A percentile compares a stretch with the other conserved stretches of the same genome.
These are phyloP conservation scores for Ganoderma sinense DNA, from an alignment of 1,284 basidiomycete species.

Conservation along the genomic window DNA sequence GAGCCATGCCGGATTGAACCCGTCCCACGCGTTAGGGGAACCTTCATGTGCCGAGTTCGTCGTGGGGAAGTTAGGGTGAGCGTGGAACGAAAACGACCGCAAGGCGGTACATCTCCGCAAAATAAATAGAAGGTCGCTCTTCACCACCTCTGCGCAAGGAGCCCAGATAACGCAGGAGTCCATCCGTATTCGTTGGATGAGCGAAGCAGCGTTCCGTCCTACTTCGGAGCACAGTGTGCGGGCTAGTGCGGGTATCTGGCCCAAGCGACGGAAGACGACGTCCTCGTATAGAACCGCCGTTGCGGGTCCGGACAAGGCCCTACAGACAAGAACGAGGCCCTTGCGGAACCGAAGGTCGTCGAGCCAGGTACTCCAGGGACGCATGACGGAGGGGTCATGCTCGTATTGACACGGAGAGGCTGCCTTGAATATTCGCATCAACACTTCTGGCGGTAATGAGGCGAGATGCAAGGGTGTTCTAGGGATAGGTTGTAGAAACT, in stretches of 20 bases:
- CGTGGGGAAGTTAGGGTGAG: conserved; percentile 14
- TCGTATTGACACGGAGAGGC: conserved; percentile 12
- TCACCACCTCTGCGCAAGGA: conserved; percentile 15
- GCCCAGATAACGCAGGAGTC: conserved; percentile 20
- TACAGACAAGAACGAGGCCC: conserved; percentile 21
- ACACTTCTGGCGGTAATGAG: conserved; percentile 17
- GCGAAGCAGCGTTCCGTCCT: neutral
- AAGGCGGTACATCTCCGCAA: conserved; percentile 15
- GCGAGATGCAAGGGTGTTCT: neutral
- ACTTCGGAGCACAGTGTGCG: conserved; percentile 9
- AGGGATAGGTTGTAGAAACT: conserved; percentile 12
- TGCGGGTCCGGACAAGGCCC: conserved; percentile 17
- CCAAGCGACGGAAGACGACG: conserved; percentile 24
- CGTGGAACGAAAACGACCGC: conserved; percentile 16
- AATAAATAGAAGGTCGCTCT: conserved; percentile 13
- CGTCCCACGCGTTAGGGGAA: neutral
- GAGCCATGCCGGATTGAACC: conserved; percentile 21
- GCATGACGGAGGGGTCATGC: conserved; percentile 18
- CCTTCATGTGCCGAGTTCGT: neutral
- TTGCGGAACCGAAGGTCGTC: conserved; percentile 23
- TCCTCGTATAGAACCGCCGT: conserved; percentile 24
- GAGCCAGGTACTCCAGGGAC: conserved; percentile 13
- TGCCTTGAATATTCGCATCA: conserved; percentile 19
- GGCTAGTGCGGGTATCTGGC: conserved; percentile 23
- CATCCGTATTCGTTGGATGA: conserved; percentile 19